Conservation (phyloP, 306 rosid genomes). For the Senna tora region DNA sequence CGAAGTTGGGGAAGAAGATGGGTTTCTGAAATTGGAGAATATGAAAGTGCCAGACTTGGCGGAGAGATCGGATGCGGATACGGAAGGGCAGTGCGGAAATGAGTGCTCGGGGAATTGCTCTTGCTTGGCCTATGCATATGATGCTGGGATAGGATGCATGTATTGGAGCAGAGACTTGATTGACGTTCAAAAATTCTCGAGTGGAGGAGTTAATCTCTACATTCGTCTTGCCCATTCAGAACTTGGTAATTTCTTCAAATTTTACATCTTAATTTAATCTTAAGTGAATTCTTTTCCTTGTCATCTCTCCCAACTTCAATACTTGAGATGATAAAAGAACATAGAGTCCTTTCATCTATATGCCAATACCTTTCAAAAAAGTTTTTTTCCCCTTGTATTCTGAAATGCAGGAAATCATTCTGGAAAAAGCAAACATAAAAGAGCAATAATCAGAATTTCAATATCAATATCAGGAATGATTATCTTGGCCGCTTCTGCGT, state of each 20-base stretch:
- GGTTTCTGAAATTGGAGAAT: constrained; percentile 32
- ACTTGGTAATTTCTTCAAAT: constrained; percentile 38
- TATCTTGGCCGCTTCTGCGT: constrained; percentile 22
- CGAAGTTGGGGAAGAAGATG: constrained; percentile 32
- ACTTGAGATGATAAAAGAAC: no score
- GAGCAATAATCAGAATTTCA: constrained; percentile 30
- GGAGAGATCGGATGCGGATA: constrained; percentile 23
- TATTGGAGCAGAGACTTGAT: constrained; percentile 36
- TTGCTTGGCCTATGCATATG: constrained; percentile 48
- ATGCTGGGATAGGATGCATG: constrained; percentile 50
- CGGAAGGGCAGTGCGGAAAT: constrained; percentile 26
- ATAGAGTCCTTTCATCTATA: no score
- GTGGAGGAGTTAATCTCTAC: constrained; percentile 44
- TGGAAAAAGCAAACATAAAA: neutral
- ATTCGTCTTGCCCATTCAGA: constrained; percentile 46
- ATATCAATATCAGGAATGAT: constrained; percentile 24
- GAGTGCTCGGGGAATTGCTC: constrained; percentile 46
- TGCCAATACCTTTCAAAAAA: no score
- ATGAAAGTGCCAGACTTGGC: constrained; percentile 51
- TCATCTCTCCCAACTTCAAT: no score
- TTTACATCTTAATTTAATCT: no score
- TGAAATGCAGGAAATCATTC: constrained; percentile 12
- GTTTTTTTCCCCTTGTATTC: no score
- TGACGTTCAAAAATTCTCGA: constrained; percentile 41
- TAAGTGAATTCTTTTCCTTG: no score